Base-by-base conservation (phyloP, 179 eudicot genomes). In the Dionaea muscipula region DNA sequence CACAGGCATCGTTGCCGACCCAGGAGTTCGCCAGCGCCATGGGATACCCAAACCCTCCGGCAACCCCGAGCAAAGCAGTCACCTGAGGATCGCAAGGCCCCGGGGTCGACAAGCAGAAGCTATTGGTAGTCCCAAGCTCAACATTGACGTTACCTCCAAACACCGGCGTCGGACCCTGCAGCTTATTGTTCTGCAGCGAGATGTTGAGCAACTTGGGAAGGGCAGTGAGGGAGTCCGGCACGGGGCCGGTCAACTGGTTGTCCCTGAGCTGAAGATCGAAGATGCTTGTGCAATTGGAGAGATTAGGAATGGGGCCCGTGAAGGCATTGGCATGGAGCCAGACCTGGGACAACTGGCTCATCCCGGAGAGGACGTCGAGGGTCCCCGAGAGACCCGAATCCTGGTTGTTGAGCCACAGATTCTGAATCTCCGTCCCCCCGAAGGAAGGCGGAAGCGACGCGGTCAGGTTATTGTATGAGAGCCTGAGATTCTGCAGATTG, bases 231-330 rank as follows among this genome's bases (percentile, higher is more conserved):
- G 95, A 69, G 0, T 15, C 4, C 0, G 85, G 85, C 9, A 86
- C 59, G 3, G 73, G 12, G 3, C 95, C 95, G 7, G 82, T 77
- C 16, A 86, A 62, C 14, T 49, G 71, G 55, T 86, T 86, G 41
- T 77, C 95, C 35, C 93, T 74, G 7, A 86, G 73, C 67, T 86
- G 95, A 45, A 86, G 75, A 71, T 83, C 93, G 36, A 78, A 83
- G 7, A 86, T 26, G 3, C 53, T 51, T 0, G 52, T 41, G 49
- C 83, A 81, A 17, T 62, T 63, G 19, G 87, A 74, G n/a, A 83
- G 69, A 43, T 83, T 80, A 0, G 93, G 95, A 28, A 86, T 62
- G 18, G 68, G 44, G 4, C 91, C 87, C 3, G 81, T 71, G 56
- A 86, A 86, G 13, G 52, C 33, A 51, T 86, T 78, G 2, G 35